Evolutionary conservation across 352 stramenopile genomes (phyloP).

Genomic region (Elongisporangium prolatum): DNA sequence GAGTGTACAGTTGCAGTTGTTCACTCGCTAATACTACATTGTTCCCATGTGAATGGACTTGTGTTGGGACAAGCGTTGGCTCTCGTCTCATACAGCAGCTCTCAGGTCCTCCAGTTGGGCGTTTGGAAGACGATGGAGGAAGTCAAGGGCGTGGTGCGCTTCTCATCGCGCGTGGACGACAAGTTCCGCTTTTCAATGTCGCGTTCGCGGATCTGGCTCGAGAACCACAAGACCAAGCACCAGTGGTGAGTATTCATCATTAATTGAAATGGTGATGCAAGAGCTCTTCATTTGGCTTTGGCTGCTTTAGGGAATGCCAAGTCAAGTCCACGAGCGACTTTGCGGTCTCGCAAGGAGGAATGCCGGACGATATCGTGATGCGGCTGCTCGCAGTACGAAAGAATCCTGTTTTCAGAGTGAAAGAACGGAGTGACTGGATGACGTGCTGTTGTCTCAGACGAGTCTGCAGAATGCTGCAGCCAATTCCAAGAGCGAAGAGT

Average conservation of each 20-base stretch:
- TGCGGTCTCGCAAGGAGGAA: conserved; percentile 16
- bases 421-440: no score
- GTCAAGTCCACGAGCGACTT: conserved; percentile 23
- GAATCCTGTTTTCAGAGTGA: no score
- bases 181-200: background rate
- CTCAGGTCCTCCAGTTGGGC: background rate
- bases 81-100: no score
- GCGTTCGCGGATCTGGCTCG: conserved; percentile 3
- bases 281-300: no score
- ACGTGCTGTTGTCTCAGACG: no score
- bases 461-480: no score
- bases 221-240: conserved; percentile 4
- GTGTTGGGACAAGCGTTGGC: no score
- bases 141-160: background rate
- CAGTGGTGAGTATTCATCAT: conserved; percentile 2
- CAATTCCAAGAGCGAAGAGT: no score
- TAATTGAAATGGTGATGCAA: no score
- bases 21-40: no score
- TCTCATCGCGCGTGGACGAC: background rate
- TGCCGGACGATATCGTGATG: conserved; percentile 21
- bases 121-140: background rate
- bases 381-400: conserved; percentile 16
- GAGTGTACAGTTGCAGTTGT: no score
- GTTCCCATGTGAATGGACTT: no score
- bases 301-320: conserved; percentile 12